Evolutionary conservation across 2,329 filamentous ascomycete genomes (phyloP), one percentile per base, ranked within the genome.

Genomic region (Ciborinia camelliae): DNA sequence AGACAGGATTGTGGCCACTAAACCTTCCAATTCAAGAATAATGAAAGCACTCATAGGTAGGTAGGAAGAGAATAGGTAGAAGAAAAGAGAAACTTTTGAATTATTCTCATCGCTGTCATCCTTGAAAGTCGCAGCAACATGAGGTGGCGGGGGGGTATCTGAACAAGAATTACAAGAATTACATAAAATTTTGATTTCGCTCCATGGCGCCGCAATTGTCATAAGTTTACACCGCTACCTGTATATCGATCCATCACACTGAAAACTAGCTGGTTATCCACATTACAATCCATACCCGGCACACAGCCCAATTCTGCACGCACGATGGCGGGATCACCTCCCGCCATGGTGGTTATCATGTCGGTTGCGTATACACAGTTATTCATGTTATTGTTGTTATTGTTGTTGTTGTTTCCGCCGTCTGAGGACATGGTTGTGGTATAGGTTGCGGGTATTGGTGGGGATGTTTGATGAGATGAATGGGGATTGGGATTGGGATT

Each of bases 171-270:
- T 47, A 39, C 35, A 57, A 37, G 32, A 30, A 55, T 58, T 30
- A 47, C 39, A 32, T 45, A 45, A 43, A 32, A 45, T 57, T 45
- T 45, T 32, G 54, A 32, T 45, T 45, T 57, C 39, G 28, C 28
- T 58, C 14, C 30, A 37, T 43, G 6, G 4, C 12, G 43, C 14
- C 26, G 59, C 35, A 53, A 57, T 55, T 64, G 65, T 64, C 68
- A 70, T 71, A 71, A 67, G 1, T 66, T 68, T 61, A 68, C 63
- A 52, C 55, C 55, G 47, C 43, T 35, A 20, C 71, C 72, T 1
- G 75, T 71, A 68, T 81, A 81, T 57, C 75, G 75, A 66, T 81
- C 79, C 76, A 81, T 79, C 15, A 79, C 74, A 61, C 76, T 74
- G 67, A 80, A 80, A 1, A 80, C 75, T 15, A 76, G 65, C 2